Evolutionary conservation across 441 rosid species (phyloP), one percentile per base, ranked within the genome.

Genomic region (Hura crepitans): DNA sequence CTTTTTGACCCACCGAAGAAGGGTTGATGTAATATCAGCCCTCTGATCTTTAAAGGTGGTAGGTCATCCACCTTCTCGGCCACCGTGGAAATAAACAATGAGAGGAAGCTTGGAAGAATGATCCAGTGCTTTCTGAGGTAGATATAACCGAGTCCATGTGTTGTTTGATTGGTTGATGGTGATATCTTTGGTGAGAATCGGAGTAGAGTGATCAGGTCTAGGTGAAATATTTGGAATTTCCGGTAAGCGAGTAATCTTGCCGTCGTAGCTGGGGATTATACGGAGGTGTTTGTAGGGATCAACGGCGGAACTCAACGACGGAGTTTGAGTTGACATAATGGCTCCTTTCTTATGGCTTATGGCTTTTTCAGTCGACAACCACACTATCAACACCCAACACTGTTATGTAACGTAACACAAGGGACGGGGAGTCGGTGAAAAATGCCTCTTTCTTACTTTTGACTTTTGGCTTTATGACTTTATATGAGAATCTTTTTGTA

Each of bases 1-100:
- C 89, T 66, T 39, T 64, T 53, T 54, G 39, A 50, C 22, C 87
- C 90, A 8, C 90, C 85, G 53, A 89, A 85, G 78, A 81, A 85
- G 0, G 90, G 79, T 17, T 82, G 85, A 53, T 82, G 80, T 70
- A 84, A 58, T 65, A 89, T 83, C 80, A 87, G 31, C 70, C 90
- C 92, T 56, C 62, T 64, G 80, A 89, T 84, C 59, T 54, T 74
- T 58, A 87, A 45, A 20, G 87, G 86, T 2, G 12, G 43, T 0
- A 79, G 72, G 35, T 72, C 59, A 1, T 62, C 62, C 10, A 37
- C 65, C 9, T 13, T 37, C 4, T 31, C 65, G 0, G 69, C 74
- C 6, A 62, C 70, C 92, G 45, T 85, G 92, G 74, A 69, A 76
- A 65, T 74, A 79, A 31, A 89, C 70, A 0, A 87, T 13, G 65